Evolutionary conservation across 2,329 filamentous ascomycete species (phyloP).

Genomic region (Pseudopithomyces maydicus): DNA sequence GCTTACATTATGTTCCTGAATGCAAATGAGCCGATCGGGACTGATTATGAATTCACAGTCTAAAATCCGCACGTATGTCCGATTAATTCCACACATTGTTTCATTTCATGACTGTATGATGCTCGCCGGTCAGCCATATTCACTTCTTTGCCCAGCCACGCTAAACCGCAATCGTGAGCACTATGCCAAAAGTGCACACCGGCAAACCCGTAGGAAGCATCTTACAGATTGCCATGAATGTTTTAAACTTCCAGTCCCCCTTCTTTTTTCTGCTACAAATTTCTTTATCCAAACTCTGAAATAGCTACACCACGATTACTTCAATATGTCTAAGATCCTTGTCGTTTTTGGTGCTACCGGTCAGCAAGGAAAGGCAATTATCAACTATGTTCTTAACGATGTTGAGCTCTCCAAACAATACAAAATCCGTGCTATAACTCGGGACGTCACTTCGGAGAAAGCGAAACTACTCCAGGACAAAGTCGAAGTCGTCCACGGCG

Average conservation of each 20-base stretch:
- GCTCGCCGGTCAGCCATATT: too few relatives aligned
- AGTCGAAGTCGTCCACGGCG: conserved; percentile 47
- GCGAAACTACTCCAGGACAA: conserved; percentile 36
- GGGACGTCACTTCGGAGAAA: conserved; percentile 47
- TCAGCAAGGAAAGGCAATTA: conserved; percentile 57
- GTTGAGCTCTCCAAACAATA: conserved; percentile 52
- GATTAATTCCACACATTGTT: too few relatives aligned
- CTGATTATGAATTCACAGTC: too few relatives aligned
- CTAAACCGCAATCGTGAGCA: background rate
- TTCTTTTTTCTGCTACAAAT: conserved; percentile 12
- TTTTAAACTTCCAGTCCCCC: too few relatives aligned
- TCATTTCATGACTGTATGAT: too few relatives aligned
- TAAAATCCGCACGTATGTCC: too few relatives aligned
- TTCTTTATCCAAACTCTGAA: background rate
- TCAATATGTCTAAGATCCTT: conserved; percentile 32
- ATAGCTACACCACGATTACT: conserved; percentile 3
- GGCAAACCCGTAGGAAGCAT: conserved; percentile 1
- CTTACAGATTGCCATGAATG: too few relatives aligned
- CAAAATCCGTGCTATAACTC: conserved; percentile 57
- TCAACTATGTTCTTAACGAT: conserved; percentile 53
- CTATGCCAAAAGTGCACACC: conserved; percentile 2
- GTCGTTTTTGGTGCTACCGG: conserved; percentile 59
- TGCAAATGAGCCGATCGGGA: too few relatives aligned
- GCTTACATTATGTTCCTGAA: too few relatives aligned
- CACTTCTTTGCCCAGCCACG: background rate